phyloP scores from a whole-genome alignment of 805 yeast genomes.

The Cyberlindnera lachancei region DNA sequence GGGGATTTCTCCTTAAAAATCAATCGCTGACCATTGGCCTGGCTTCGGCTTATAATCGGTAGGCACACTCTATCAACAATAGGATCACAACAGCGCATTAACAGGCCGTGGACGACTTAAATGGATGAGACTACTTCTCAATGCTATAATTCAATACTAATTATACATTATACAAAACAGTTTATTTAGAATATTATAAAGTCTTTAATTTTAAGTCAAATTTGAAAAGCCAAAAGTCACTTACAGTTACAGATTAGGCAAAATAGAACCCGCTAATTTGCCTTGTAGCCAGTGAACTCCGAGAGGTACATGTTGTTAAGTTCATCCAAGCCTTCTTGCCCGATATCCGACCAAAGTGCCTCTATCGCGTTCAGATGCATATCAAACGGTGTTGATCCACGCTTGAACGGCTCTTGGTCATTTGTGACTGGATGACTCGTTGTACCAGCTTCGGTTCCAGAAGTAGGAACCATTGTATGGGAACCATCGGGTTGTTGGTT shows the following conservation, averaged over 20 bases:
- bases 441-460: background rate
- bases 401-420: background rate
- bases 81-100: too few relatives aligned
- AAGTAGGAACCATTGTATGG: background rate
- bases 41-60: too few relatives aligned
- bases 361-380: conserved; percentile 15
- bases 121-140: background rate
- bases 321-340: conserved; percentile 21
- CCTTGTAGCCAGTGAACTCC: conserved; percentile 22
- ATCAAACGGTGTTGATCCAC: conserved; percentile 13
- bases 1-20: too few relatives aligned
- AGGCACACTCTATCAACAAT: too few relatives aligned
- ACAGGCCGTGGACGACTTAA: background rate
- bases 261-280: too few relatives aligned
- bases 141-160: background rate
- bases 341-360: conserved; percentile 22
- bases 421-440: background rate
- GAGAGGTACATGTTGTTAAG: conserved; percentile 21
- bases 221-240: too few relatives aligned
- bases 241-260: too few relatives aligned
- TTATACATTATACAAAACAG: too few relatives aligned
- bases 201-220: too few relatives aligned
- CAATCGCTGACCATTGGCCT: too few relatives aligned
- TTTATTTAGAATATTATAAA: too few relatives aligned
- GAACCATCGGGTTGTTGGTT: background rate